These are phyloP conservation scores for Thelonectria rubi DNA, from an alignment of 2,329 filamentous ascomycete genomes.

Conservation along the genomic window DNA sequence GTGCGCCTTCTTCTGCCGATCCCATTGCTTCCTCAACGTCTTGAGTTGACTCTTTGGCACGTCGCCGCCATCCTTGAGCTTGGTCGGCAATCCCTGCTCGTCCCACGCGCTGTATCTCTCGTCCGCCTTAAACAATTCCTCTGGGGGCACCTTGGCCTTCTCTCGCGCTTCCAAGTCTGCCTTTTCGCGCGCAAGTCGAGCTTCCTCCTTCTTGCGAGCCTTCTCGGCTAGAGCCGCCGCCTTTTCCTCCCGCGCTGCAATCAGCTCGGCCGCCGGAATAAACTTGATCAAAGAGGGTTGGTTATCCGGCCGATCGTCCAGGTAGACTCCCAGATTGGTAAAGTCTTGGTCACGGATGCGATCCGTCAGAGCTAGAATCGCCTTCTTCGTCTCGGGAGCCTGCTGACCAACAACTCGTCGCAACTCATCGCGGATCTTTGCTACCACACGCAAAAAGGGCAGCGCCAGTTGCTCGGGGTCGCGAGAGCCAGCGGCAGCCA, in stretches of 20 bases:
- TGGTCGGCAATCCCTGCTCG: conserved; percentile 80
- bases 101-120: conserved; percentile 80
- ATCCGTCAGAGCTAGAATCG: conserved; percentile 81
- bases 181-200: conserved; percentile 59
- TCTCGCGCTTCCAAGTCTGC: conserved; percentile 63
- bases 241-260: conserved; percentile 68
- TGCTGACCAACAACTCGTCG: conserved; percentile 61
- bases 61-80: conserved; percentile 79
- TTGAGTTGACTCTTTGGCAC: conserved; percentile 82
- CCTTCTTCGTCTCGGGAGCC: conserved; percentile 67
- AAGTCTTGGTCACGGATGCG: conserved; percentile 82
- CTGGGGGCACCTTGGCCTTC: conserved; percentile 64
- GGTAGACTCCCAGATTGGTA: conserved; percentile 83
- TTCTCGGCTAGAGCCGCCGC: conserved; percentile 69
- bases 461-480: conserved; percentile 63
- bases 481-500: conserved; percentile 56
- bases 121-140: conserved; percentile 66
- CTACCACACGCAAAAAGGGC: conserved; percentile 64
- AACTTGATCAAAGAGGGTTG: conserved; percentile 78
- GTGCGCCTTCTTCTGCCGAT: conserved; percentile 86
- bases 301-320: conserved; percentile 79
- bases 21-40: conserved; percentile 89
- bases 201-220: conserved; percentile 64
- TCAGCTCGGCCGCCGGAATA: conserved; percentile 64
- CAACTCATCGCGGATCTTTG: conserved; percentile 69